Conservation (phyloP, 2,329 filamentous ascomycete genomes). For the Tolypocladium ovalisporum region DNA sequence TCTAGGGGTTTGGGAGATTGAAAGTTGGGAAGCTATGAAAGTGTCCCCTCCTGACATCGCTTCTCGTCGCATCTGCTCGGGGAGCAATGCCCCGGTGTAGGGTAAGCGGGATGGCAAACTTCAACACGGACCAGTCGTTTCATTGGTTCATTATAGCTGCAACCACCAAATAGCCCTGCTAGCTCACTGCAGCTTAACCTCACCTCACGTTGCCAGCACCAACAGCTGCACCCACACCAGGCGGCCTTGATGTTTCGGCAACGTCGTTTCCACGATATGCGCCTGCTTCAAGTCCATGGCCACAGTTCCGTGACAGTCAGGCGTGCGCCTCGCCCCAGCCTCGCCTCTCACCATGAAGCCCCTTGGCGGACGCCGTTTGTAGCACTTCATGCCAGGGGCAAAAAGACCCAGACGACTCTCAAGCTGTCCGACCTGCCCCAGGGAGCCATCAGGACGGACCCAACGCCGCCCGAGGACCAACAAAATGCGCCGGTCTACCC, state of each 20-base stretch:
- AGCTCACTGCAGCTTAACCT: not conserved
- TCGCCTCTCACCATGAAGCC: not conserved
- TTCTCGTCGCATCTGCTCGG: no score
- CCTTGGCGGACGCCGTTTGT: constrained; percentile 8
- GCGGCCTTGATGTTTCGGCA: constrained; percentile 9
- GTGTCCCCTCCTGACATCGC: not conserved
- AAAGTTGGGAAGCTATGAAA: not conserved
- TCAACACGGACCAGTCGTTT: no score
- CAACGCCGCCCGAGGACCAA: constrained; percentile 23
- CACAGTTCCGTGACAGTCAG: not conserved
- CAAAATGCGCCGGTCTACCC: constrained; percentile 54
- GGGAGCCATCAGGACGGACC: constrained; percentile 25
- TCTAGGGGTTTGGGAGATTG: not conserved
- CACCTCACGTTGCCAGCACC: not conserved
- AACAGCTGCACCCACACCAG: not conserved
- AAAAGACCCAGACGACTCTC: constrained; percentile 43
- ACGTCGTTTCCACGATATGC: constrained; percentile 1
- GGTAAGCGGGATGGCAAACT: not conserved
- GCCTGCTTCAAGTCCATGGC: constrained; percentile 1
- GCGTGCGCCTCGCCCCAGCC: not conserved
- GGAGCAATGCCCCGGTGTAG: not conserved
- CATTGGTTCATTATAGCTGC: not conserved
- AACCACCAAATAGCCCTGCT: not conserved
- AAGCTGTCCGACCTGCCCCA: constrained; percentile 48
- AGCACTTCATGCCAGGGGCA: constrained; percentile 27